Base-by-base conservation (phyloP, 2,329 filamentous ascomycete species). In the Blastomyces silverae region DNA sequence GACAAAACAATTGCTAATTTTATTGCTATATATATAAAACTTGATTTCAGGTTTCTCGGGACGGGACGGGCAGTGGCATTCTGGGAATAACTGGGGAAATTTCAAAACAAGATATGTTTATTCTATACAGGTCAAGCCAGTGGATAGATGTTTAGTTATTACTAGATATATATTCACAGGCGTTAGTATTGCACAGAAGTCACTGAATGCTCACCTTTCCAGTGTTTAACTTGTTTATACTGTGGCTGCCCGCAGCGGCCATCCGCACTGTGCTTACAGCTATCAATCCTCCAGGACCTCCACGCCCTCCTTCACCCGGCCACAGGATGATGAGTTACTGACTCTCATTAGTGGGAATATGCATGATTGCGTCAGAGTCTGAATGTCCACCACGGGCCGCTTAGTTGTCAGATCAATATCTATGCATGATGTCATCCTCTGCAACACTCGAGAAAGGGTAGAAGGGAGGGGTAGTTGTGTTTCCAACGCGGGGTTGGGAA, bases 311-410 rank as follows among this genome's bases (percentile, higher is more conserved):
- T 28, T 44, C 15, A 44, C 22, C n/a, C n/a, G 7, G 48, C 22
- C 8, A 10, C 48, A 10, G 31, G 55, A 20, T 20, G 4, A 22
- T 15, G 28, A n/a, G 7, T n/a, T 31, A 3, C 53, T 37, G 11
- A n/a, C 15, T 31, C 17, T 37, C 13, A 56, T 56, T 20, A 37
- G 11, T 58, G 22, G 55, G 34, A 58, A 58, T 56, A 56, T 58
- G 55, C 55, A 58, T n/a, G 20, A 28, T 58, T 42, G 55, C 55
- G 55, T 58, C 55, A 58, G 34, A 56, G 53, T 13, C 20, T 58
- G 28, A 10, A 53, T 31, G 53, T 56, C 13, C 15, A 20, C 15
- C 28, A 8, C n/a, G 11, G 25, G 17, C 34, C 11, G 34, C 25
- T 56, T 37, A n/a, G 53, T 31, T 56, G 28, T n/a, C 52, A 25